These are phyloP conservation scores for Porcisia deanei DNA, from an alignment of 208 protist genomes.

Conservation along the genomic window DNA sequence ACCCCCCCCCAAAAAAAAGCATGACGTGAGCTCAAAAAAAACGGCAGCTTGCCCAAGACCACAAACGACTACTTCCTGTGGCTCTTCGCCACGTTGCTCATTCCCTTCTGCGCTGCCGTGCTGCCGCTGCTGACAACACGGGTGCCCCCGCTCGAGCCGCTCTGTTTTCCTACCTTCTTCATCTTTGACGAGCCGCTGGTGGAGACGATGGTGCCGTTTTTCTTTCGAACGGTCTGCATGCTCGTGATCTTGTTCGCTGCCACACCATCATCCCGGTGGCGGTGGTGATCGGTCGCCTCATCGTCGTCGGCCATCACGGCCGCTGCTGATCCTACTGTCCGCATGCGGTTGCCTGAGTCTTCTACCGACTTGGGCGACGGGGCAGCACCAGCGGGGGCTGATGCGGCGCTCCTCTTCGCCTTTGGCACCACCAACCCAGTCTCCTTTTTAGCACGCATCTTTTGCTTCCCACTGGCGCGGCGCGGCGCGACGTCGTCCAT, in stretches of 20 bases:
- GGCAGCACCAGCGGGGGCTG: not conserved
- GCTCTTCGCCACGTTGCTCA: constrained; percentile 14
- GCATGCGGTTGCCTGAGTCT: not conserved
- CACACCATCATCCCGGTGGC: not conserved
- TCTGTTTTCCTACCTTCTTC: constrained; percentile 37
- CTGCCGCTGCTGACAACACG: constrained; percentile 43
- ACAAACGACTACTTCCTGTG: constrained; percentile 3
- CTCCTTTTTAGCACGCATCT: constrained; percentile 17
- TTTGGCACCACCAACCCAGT: constrained; percentile 3
- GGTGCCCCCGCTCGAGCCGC: constrained; percentile 16
- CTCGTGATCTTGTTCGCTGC: constrained; percentile 32
- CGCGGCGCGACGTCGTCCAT: constrained; percentile 51
- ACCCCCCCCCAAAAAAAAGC: too few relatives aligned
- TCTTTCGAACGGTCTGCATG: constrained; percentile 29
- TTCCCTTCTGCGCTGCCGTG: constrained; percentile 34
- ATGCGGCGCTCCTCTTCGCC: constrained; percentile 9
- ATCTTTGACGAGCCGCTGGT: constrained; percentile 38
- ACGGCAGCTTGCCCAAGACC: too few relatives aligned
- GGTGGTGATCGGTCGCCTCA: constrained; percentile 3
- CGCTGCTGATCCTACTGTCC: not conserved
- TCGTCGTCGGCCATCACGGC: constrained; percentile 3
- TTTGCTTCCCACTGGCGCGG: constrained; percentile 6
- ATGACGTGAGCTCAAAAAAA: too few relatives aligned
- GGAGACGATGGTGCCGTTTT: constrained; percentile 23
- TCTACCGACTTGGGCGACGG: not conserved